Evolutionary conservation across 345 rosid species (phyloP).

Genomic region (Acer saccharum): DNA sequence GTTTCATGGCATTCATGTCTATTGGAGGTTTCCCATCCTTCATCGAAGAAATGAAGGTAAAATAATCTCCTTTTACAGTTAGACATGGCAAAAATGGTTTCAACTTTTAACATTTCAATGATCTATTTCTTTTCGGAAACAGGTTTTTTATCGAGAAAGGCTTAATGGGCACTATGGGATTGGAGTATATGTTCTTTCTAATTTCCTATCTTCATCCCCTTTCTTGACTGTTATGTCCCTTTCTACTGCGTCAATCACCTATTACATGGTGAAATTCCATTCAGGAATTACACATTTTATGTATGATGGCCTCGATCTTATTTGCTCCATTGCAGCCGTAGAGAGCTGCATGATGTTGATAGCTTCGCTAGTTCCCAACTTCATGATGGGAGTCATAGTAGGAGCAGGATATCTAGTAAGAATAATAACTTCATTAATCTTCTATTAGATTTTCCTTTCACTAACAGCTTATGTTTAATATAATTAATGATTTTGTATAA

Average conservation of each 20-base stretch:
- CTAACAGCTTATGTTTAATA: neutral
- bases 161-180: constrained; percentile 48
- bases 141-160: constrained; percentile 53
- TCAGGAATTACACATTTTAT: constrained; percentile 35
- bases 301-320: constrained; percentile 38
- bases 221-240: constrained; percentile 42
- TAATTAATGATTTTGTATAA: constrained; percentile 7
- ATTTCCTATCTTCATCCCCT: constrained; percentile 56
- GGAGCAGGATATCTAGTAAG: constrained; percentile 59
- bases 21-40: constrained; percentile 61
- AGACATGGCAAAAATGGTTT: constrained; percentile 9
- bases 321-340: constrained; percentile 42
- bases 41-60: constrained; percentile 56
- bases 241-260: constrained; percentile 36
- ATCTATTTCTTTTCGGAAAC: constrained; percentile 2
- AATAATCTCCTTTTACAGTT: neutral
- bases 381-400: constrained; percentile 47
- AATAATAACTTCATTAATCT: neutral
- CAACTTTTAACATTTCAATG: constrained; percentile 10
- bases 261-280: constrained; percentile 49
- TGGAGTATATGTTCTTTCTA: constrained; percentile 43
- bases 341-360: constrained; percentile 64
- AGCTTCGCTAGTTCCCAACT: constrained; percentile 61
- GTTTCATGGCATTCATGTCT: constrained; percentile 64
- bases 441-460: neutral